A percentile compares a stretch with the other conserved stretches of the same genome.
These are phyloP conservation scores for Paspalum vaginatum DNA, from an alignment of 176 grass and related monocot species.

Conservation along the genomic window DNA sequence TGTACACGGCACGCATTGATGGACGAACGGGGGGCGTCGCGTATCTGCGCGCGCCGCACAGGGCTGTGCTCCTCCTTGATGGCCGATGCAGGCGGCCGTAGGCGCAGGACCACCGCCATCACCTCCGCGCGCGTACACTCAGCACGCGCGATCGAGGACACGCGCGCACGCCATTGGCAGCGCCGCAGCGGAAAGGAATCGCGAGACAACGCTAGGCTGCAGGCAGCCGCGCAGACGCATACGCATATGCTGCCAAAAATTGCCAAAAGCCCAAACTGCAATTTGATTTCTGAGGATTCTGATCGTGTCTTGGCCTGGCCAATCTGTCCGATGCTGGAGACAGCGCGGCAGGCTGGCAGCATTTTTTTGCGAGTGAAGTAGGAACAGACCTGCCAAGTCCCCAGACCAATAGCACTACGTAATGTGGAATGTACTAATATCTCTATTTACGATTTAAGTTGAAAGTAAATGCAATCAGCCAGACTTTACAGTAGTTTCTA, in stretches of 20 bases:
- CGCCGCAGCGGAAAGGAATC: background rate
- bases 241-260: background rate
- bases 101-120: conserved; percentile 17
- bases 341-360: background rate
- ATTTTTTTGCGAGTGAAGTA: background rate
- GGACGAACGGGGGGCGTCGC: background rate
- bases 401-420: background rate
- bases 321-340: conserved; percentile 7
- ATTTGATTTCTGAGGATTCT: background rate
- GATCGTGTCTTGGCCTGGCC: conserved; percentile 11
- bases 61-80: conserved; percentile 13
- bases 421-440: background rate
- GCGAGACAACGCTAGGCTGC: background rate
- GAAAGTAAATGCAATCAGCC: background rate
- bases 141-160: background rate
- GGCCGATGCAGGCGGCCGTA: conserved; percentile 36
- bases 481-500: background rate
- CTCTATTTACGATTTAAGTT: background rate
- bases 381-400: background rate
- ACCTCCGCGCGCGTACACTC: background rate
- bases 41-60: background rate
- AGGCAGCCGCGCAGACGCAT: background rate
- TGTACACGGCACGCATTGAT: conserved; percentile 1
- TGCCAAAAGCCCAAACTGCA: background rate
- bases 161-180: conserved; percentile 2